A percentile compares a stretch with the other conserved stretches of the same genome.
phyloP scores from a whole-genome alignment of 2,329 filamentous ascomycete genomes.

The Fusarium paranaense region DNA sequence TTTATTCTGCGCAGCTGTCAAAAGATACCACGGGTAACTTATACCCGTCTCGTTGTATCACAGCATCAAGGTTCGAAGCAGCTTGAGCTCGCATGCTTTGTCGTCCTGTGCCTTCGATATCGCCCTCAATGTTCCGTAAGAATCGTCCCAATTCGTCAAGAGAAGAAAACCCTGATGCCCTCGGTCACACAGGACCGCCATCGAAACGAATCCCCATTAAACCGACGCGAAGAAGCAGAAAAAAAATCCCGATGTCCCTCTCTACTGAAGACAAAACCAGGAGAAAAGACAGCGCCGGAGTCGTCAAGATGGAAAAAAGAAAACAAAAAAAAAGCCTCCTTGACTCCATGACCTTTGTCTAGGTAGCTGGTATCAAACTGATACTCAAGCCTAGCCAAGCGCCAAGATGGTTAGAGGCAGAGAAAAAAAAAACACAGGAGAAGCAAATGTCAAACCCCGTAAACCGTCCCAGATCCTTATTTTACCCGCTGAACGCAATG shows the following conservation, averaged over 20 bases:
- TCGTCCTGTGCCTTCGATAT: slow-evolving; percentile 17
- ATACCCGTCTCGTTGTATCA: slow-evolving; percentile 16
- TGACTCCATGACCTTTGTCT: background rate
- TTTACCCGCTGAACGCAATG: slow-evolving; percentile 54
- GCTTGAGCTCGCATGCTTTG: slow-evolving; percentile 10
- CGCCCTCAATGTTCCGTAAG: slow-evolving; percentile 33
- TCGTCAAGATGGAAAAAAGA: slow-evolving; percentile 35
- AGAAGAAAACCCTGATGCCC: slow-evolving; percentile 25
- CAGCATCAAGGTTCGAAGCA: slow-evolving; percentile 20
- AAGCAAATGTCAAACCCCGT: slow-evolving; percentile 37
- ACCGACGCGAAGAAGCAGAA: slow-evolving; percentile 24
- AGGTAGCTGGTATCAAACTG: background rate
- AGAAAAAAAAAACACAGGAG: slow-evolving; percentile 18
- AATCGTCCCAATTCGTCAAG: slow-evolving; percentile 42
- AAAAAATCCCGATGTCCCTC: slow-evolving; percentile 31
- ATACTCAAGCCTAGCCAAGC: background rate
- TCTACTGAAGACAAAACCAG: slow-evolving; percentile 34
- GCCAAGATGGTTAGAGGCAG: slow-evolving; percentile 3
- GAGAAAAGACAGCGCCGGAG: slow-evolving; percentile 33
- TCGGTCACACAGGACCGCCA: slow-evolving; percentile 25
- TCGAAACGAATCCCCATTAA: slow-evolving; percentile 42
- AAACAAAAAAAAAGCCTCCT: slow-evolving; percentile 26
- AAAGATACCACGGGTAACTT: slow-evolving; percentile 13
- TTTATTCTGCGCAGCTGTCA: slow-evolving; percentile 33
- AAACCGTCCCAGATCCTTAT: slow-evolving; percentile 41